Percentiles rank a stretch among this genome's conserved stretches.
phyloP scores from a whole-genome alignment of 73 alveolate species.

The Paramecium sexaurelia region DNA sequence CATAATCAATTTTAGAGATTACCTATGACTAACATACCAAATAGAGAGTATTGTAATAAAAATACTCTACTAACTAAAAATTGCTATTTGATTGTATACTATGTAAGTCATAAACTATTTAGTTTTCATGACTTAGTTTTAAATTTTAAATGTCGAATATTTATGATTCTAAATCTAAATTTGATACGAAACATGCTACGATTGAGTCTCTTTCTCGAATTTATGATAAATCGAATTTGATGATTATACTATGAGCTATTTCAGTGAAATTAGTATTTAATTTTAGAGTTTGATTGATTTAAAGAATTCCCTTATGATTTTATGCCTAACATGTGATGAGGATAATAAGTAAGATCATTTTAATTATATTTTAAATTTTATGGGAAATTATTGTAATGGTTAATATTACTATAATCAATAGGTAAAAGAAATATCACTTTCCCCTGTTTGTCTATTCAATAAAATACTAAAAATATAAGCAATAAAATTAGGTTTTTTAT shows the following conservation, averaged over 20 bases:
- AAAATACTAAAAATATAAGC: background rate
- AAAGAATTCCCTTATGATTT: background rate
- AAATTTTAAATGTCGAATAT: background rate
- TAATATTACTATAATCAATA: background rate
- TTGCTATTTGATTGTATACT: constrained; percentile 21
- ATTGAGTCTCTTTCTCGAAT: background rate
- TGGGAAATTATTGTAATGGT: background rate
- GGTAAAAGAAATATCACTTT: background rate
- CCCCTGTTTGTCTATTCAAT: background rate
- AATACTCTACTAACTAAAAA: background rate
- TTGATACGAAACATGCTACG: background rate
- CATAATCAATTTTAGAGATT: background rate
- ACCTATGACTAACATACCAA: background rate
- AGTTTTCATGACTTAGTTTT: background rate
- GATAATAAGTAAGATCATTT: background rate
- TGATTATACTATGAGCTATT: background rate
- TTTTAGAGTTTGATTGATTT: background rate
- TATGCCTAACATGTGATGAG: background rate
- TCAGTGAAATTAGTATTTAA: background rate
- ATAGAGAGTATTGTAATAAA: background rate
- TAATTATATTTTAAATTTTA: background rate
- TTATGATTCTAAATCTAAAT: background rate
- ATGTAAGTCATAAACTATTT: constrained; percentile 7
- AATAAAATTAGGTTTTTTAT: background rate
- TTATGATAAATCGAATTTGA: background rate